phyloP scores from a whole-genome alignment of 2,329 filamentous ascomycete species.

The Aplosporella prunicola region DNA sequence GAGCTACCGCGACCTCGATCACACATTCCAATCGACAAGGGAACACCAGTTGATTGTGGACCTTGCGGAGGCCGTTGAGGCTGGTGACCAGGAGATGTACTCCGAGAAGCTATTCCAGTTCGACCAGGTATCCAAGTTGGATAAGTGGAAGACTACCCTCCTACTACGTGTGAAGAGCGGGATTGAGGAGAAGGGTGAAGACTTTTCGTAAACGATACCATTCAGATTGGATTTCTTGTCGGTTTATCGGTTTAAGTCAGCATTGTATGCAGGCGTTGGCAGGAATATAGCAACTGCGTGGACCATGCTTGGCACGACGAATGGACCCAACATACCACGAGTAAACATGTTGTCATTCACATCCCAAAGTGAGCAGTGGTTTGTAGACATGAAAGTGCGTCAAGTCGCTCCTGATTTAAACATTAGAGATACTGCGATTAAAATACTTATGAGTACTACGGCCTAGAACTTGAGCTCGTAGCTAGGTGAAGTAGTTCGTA shows the following conservation, averaged over 20 bases:
- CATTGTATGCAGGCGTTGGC: constrained; percentile 1
- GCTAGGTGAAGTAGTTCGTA: too few species aligned
- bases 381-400: too few species aligned
- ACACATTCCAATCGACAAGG: constrained; percentile 61
- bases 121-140: constrained; percentile 85
- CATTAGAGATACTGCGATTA: too few species aligned
- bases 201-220: constrained; percentile 48
- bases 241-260: neutral
- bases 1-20: constrained; percentile 57
- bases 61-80: constrained; percentile 63
- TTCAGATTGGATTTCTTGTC: neutral
- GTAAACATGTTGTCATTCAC: too few species aligned
- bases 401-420: too few species aligned
- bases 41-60: constrained; percentile 77
- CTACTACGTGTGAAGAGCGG: constrained; percentile 72
- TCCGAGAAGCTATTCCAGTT: constrained; percentile 75
- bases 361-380: too few species aligned
- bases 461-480: too few species aligned
- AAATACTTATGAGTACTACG: too few species aligned
- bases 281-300: too few species aligned
- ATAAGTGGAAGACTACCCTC: constrained; percentile 93
- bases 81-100: constrained; percentile 72
- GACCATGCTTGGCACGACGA: too few species aligned
- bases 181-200: constrained; percentile 63
- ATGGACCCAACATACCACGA: too few species aligned